Conservation (phyloP, 257 asterid species). For the Eucommia ulmoides region DNA sequence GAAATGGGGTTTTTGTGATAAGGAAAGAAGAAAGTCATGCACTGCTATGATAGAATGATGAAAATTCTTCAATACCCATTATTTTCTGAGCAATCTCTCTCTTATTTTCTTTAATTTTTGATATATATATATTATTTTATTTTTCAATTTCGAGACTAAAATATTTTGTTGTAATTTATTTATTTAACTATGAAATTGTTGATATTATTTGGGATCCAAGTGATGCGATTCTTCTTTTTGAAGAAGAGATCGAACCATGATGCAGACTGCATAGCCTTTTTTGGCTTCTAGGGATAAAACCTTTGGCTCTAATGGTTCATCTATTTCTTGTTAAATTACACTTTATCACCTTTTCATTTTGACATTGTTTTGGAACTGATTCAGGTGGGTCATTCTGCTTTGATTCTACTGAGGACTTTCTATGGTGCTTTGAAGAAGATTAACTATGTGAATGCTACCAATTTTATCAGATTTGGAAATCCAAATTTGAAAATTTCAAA, state of each 20-base stretch:
- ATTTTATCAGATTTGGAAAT: too few species aligned
- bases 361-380: too few species aligned
- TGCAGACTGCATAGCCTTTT: slow-evolving; percentile 27
- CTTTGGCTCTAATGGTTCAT: slow-evolving; percentile 23
- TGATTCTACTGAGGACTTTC: too few species aligned
- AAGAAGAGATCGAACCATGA: slow-evolving; percentile 18
- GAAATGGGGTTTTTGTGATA: slow-evolving; percentile 15
- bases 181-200: too few species aligned
- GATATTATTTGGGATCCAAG: slow-evolving; percentile 8
- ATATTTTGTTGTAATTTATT: fast-evolving
- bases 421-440: too few species aligned
- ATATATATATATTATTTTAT: not conserved
- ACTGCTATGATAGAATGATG: slow-evolving; percentile 31
- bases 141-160: too few species aligned
- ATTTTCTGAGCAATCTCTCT: slow-evolving; percentile 15
- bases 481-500: too few species aligned
- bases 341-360: too few species aligned
- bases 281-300: slow-evolving; percentile 20
- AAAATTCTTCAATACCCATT: slow-evolving; percentile 24
- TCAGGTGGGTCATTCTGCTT: too few species aligned
- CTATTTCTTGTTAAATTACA: too few species aligned
- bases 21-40: slow-evolving; percentile 24
- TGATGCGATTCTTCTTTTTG: slow-evolving; percentile 19
- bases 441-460: too few species aligned
- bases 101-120: not conserved